These are phyloP conservation scores for Coniella vitis DNA, from an alignment of 2,329 filamentous ascomycete genomes.

Conservation along the genomic window DNA sequence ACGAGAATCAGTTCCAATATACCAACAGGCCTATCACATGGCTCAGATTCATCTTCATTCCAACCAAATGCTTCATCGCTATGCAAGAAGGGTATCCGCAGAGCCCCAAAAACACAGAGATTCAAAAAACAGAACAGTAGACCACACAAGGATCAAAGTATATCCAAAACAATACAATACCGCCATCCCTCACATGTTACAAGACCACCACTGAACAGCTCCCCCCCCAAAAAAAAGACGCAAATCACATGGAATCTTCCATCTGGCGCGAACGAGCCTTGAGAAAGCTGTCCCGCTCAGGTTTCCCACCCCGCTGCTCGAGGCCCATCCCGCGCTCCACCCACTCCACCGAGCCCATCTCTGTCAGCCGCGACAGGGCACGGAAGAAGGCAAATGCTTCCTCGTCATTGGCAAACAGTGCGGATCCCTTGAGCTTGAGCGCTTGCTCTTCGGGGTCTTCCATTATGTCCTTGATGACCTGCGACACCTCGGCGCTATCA, in stretches of 20 bases:
- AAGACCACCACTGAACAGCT: too few species aligned
- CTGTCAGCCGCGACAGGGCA: conserved; percentile 72
- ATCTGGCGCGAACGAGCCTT: conserved; percentile 61
- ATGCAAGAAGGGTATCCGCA: conserved; percentile 1
- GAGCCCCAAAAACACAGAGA: neutral
- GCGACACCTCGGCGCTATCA: conserved; percentile 47
- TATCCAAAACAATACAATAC: neutral
- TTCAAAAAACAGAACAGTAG: neutral
- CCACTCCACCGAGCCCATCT: conserved; percentile 96
- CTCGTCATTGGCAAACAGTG: conserved; percentile 88
- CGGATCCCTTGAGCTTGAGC: conserved; percentile 74
- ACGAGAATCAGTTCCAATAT: too few species aligned
- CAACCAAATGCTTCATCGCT: neutral
- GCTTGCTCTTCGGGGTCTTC: conserved; percentile 84
- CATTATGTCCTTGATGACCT: conserved; percentile 73
- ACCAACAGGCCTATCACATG: too few species aligned
- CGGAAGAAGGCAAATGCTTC: conserved; percentile 94
- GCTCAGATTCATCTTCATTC: too few species aligned
- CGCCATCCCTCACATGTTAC: neutral
- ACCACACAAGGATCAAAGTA: too few species aligned
- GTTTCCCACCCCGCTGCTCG: conserved; percentile 57
- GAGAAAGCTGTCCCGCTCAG: conserved; percentile 58
- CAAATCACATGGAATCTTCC: conserved; percentile 55
- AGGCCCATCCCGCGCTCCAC: conserved; percentile 73
- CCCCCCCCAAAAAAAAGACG: neutral